Evolutionary conservation across 805 yeast genomes (phyloP), one percentile per base, ranked within the genome.

Genomic region (Sugiyamaella floridensis): DNA sequence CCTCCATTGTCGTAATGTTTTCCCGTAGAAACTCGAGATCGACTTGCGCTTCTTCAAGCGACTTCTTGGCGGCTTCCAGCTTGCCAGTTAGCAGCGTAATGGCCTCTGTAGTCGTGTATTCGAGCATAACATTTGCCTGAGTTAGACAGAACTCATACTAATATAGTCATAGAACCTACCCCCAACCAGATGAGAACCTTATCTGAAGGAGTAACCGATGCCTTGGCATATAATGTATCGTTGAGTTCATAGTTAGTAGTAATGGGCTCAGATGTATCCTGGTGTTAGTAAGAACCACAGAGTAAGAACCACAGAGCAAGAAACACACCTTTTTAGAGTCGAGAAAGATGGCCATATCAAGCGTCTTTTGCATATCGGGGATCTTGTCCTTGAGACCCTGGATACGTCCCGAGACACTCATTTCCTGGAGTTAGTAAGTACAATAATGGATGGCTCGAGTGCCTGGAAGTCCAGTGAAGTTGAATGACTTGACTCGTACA

Each of bases 1-100:
- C 99, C 68, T 93, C 98, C 90, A 93, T 88, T 2, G 97, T 92
- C 14, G 99, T 93, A 57, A 92, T 90, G 62, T 89, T 89, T 59
- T 86, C 93, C 58, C 93, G 80, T 56, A 84, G 75, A 59, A 82
- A 89, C 63, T 87, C 96, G 55, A 86, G 76, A 65, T 89, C 99
- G 58, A 86, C 95, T 59, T 86, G 81, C 40, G 95, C 85, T 44
- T 76, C 73, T 20, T 70, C 66, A 60, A 81, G 76, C 58, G 79
- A 84, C 41, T 76, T 72, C 59, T 78, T 71, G 14, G 95, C 89
- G 34, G 79, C 78, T 12, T 67, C 67, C 55, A 90, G 76, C 66
- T 92, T 81, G 40, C 76, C 75, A 11, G 73, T 63, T 52, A 93
- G 72, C 60, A 93, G 74, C 37, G 75, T 83, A 47, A 82, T 77